Base-by-base conservation (phyloP, 805 yeast species). In the Saccharomycopsis sp. region DNA sequence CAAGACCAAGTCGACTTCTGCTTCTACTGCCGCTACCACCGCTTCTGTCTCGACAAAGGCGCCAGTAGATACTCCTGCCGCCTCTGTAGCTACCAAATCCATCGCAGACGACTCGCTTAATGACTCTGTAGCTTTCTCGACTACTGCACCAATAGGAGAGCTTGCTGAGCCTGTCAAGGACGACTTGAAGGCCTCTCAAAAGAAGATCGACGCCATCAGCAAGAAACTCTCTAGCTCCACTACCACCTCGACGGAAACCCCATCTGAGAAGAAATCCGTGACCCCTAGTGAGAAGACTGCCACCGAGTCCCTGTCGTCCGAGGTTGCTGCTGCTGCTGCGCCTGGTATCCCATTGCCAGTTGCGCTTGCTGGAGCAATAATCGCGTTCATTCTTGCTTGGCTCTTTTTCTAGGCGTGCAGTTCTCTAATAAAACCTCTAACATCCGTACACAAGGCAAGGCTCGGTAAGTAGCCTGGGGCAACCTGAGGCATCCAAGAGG, bases 311-410 rank as follows among this genome's bases (percentile, higher is more conserved):
- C 29, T 29, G 19, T 44, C 63, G 2, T 52, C 57, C 42, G 62
- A 61, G 23, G 68, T 68, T 34, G 52, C 54, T 20, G 62, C 66
- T 35, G 35, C 59, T 14, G 29, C 58, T 24, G 53, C 60, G n/a
- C n/a, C 63, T 15, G 29, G 60, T 19, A 73, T 86, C 52, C 78
- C 87, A 20, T 71, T 82, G 47, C 82, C 83, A 34, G 70, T 79
- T 56, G 84, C 86, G 63, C 69, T 78, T 63, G 64, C 82, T 72
- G 70, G 77, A 69, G 89, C 84, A 65, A 74, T 80, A 50, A 67
- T 83, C 58, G 79, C 83, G 38, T 72, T 83, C 66, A 68, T 81
- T 53, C 72, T 86, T 62, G 93, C 91, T 56, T 87, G 91, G 89
- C 76, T 84, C 70, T 80, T 86, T 65, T 83, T 83, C 66, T 85